Evolutionary conservation across 257 asterid genomes (phyloP).

Genomic region (Verbena officinalis): DNA sequence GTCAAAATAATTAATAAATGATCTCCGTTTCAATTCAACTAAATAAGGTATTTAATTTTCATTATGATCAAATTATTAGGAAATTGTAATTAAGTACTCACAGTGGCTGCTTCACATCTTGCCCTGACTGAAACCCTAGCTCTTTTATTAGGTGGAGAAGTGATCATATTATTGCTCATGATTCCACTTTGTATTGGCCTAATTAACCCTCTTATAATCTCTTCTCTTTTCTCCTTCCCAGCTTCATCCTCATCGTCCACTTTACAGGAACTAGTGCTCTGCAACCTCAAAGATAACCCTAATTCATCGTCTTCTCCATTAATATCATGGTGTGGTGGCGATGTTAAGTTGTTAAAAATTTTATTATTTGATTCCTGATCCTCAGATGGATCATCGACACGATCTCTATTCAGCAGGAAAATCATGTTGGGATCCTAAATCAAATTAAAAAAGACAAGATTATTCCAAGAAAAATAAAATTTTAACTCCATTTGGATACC

Average conservation of each 20-base stretch:
- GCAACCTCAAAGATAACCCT: conserved; percentile 73
- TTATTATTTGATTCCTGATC: no score
- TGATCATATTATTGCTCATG: conserved; percentile 43
- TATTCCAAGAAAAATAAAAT: no score
- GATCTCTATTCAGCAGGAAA: conserved; percentile 41
- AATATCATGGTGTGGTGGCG: conserved; percentile 25
- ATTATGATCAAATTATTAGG: no score
- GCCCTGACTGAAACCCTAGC: conserved; percentile 99
- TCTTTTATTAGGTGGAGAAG: conserved; percentile 59
- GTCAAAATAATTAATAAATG: neutral
- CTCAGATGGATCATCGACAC: conserved; percentile 7
- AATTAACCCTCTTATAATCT: conserved; percentile 34
- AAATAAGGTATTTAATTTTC: no score
- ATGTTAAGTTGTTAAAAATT: no score
- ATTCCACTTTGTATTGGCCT: conserved; percentile 38
- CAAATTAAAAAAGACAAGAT: no score
- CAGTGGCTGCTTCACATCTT: conserved; percentile 93
- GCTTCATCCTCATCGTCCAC: conserved; percentile 23
- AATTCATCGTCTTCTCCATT: conserved; percentile 37
- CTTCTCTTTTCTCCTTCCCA: conserved; percentile 32
- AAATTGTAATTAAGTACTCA: conserved; percentile 50
- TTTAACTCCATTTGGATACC: no score
- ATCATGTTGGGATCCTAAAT: conserved; percentile 38
- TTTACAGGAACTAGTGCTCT: conserved; percentile 42
- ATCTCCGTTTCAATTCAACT: no score